phyloP scores from a whole-genome alignment of 805 yeast genomes.

The Candida argentea region DNA sequence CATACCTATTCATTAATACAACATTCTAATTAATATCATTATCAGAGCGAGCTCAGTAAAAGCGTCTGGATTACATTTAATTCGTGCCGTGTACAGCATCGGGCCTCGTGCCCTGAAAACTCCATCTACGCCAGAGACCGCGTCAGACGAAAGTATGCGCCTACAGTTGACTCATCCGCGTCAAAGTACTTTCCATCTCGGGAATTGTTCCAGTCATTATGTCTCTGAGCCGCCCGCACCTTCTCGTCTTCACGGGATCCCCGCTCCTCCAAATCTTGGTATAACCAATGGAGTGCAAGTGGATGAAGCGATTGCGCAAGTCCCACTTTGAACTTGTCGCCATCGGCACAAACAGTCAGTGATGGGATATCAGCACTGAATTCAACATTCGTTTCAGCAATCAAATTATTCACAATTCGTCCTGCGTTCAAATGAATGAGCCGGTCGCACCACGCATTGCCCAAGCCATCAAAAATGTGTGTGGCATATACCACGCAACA shows the following conservation, averaged over 20 bases:
- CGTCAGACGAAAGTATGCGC: slow-evolving; percentile 42
- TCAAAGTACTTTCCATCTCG: slow-evolving; percentile 32
- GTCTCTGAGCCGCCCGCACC: slow-evolving; percentile 28
- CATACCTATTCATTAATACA: too few relatives aligned
- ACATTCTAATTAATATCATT: too few relatives aligned
- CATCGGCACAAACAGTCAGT: slow-evolving; percentile 10
- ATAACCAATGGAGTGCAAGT: slow-evolving; percentile 59
- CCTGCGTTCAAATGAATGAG: slow-evolving; percentile 75
- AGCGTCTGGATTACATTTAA: too few relatives aligned
- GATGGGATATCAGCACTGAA: slow-evolving; percentile 21
- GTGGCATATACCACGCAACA: slow-evolving; percentile 89
- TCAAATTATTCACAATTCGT: slow-evolving; percentile 24
- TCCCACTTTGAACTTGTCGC: slow-evolving; percentile 23
- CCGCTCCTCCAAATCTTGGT: slow-evolving; percentile 39
- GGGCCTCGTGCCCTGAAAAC: too few relatives aligned
- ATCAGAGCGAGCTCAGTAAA: too few relatives aligned
- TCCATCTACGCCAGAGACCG: too few relatives aligned
- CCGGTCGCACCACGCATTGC: slow-evolving; percentile 73
- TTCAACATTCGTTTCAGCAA: slow-evolving; percentile 17
- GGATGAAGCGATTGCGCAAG: slow-evolving; percentile 57
- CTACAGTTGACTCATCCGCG: slow-evolving; percentile 33
- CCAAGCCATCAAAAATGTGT: slow-evolving; percentile 92
- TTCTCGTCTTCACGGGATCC: slow-evolving; percentile 44
- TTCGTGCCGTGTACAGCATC: too few relatives aligned
- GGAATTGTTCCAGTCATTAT: slow-evolving; percentile 46